Conservation (phyloP, 805 yeast species). For the Ogataea angusta region DNA sequence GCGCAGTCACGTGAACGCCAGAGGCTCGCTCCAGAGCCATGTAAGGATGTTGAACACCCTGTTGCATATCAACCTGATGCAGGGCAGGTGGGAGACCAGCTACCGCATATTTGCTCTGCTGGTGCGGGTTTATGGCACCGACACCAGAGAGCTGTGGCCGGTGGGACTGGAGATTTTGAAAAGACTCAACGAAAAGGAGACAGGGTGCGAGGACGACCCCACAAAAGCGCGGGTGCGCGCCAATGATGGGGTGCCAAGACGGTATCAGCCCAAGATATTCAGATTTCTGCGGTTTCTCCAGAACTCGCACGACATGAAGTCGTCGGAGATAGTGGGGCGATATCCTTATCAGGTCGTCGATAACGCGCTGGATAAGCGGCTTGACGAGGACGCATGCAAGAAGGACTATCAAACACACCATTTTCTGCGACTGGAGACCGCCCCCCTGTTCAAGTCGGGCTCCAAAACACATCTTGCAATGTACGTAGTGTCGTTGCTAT, state of each 20-base stretch:
- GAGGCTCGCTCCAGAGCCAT: slow-evolving; percentile 15
- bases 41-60: slow-evolving; percentile 37
- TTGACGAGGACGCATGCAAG: slow-evolving; percentile 11
- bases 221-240: slow-evolving; percentile 1
- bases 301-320: slow-evolving; percentile 12
- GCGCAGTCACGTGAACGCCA: slow-evolving; percentile 16
- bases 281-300: slow-evolving; percentile 19
- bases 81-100: slow-evolving; percentile 53
- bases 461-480: slow-evolving; percentile 39
- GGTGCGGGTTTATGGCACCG: slow-evolving; percentile 46
- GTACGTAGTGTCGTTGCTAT: slow-evolving; percentile 39
- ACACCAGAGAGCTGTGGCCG: slow-evolving; percentile 60
- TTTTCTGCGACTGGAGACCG: slow-evolving; percentile 9
- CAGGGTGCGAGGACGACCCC: slow-evolving; percentile 1
- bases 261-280: slow-evolving; percentile 15
- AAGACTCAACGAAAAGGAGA: slow-evolving; percentile 24
- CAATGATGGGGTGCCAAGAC: slow-evolving; percentile 2
- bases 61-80: slow-evolving; percentile 46
- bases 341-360: slow-evolving; percentile 23
- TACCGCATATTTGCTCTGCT: slow-evolving; percentile 50
- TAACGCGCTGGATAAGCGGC: slow-evolving; percentile 9
- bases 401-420: slow-evolving; percentile 10
- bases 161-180: slow-evolving; percentile 54
- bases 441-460: slow-evolving; percentile 28
- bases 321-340: slow-evolving; percentile 9